Conservation (phyloP, 805 yeast species). For the Candida dendrica region DNA sequence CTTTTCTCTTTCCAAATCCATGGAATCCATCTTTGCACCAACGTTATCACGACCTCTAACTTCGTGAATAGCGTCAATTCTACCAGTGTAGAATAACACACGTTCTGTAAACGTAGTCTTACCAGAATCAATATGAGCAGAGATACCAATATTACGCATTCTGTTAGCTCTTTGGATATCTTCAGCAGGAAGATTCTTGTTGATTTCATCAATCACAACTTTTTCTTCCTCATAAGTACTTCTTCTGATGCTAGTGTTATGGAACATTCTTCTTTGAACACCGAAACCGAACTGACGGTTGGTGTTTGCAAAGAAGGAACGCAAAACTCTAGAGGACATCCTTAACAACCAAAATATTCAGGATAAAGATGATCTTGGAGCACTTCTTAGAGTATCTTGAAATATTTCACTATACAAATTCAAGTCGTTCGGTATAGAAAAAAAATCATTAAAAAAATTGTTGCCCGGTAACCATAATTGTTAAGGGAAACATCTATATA, state of each 20-base stretch:
- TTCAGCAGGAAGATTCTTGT: conserved; percentile 36
- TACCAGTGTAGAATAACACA: conserved; percentile 91
- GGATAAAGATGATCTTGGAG: too few relatives aligned
- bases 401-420: too few relatives aligned
- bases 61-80: conserved; percentile 94
- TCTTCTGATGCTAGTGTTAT: conserved; percentile 20
- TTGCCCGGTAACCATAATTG: background rate
- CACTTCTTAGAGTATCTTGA: background rate
- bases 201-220: conserved; percentile 54
- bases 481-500: background rate
- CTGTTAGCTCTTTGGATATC: conserved; percentile 46
- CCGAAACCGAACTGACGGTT: background rate
- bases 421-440: background rate
- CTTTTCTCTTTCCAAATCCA: conserved; percentile 97
- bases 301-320: background rate
- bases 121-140: conserved; percentile 98
- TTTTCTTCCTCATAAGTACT: conserved; percentile 67
- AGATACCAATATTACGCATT: conserved; percentile 92
- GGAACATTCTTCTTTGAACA: conserved; percentile 24
- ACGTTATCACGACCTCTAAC: conserved; percentile 95
- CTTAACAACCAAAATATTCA: background rate
- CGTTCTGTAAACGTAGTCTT: conserved; percentile 98
- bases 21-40: conserved; percentile 99
- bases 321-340: background rate
- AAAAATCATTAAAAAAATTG: background rate